Base-by-base conservation (phyloP, 2,329 filamentous ascomycete genomes). In the Xylariaceae sp. region DNA sequence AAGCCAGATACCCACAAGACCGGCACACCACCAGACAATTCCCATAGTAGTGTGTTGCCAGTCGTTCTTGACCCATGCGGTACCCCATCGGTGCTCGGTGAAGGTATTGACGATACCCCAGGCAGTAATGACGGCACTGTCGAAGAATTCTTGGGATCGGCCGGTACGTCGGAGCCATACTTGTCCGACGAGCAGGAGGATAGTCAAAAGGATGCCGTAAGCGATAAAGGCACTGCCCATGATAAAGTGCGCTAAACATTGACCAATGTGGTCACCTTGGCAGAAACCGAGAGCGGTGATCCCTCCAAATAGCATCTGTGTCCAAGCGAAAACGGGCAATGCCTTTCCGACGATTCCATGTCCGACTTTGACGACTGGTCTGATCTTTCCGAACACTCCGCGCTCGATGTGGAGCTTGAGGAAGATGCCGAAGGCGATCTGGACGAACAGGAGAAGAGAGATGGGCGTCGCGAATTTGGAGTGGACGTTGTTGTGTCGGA, bases 11-110 rank as follows among this genome's bases (percentile, higher is more conserved):
- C 93, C 93, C 10, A 92, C 79, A 22, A 98, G 72, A 20, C 93
- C 93, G 6, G 93, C 92, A 58, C 83, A 87, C 92, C 92, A 98
- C 93, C 93, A 98, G 41, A 98, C 83, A 51, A 98, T 82, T n/a
- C 93, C 93, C 92, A 98, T 97, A n/a, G 87, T 88, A 0, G 93
- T 98, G 67, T 98, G 93, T 66, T 98, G 92, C 70, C 95, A 82
- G 66, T 98, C 93, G 62, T 96, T 97, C 67, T 80, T 82, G 42
- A 86, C 89, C 93, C 93, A 98, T 0, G 80, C 77, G 1, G 76
- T 76, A 44, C 93, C 93, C 93, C 93, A 98, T 42, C 86, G 82
- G 64, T 98, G 93, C 67, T 97, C 93, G 16, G 93, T 98, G 58
- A 98, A 97, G 7, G 93, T 97, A 67, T 97, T 98, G 68, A 98